A percentile compares a stretch with the other conserved stretches of the same genome.
phyloP scores from a whole-genome alignment of 352 stramenopile genomes.

The Pythium brachiatum region DNA sequence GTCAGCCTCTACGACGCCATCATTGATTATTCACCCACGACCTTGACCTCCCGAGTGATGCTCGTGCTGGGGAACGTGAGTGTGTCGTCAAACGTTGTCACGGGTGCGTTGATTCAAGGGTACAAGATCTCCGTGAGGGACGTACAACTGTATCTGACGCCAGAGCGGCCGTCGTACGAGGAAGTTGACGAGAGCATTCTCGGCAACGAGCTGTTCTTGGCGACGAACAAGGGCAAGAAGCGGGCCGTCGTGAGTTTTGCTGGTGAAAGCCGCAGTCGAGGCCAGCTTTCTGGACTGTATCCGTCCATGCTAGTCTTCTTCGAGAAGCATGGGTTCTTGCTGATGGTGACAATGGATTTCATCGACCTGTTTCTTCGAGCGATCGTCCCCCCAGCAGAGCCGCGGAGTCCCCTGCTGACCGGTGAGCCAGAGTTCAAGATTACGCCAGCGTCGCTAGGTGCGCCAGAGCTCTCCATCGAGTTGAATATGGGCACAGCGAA shows the following conservation, averaged over 20 bases:
- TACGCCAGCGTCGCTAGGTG: slow-evolving; percentile 36
- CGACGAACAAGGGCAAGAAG: slow-evolving; percentile 38
- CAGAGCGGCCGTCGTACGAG: slow-evolving; percentile 55
- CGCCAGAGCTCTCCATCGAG: slow-evolving; percentile 77
- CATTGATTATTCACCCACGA: slow-evolving; percentile 72
- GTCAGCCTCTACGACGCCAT: slow-evolving; percentile 84
- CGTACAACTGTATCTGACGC: slow-evolving; percentile 69
- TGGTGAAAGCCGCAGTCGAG: slow-evolving; percentile 24
- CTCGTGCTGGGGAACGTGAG: slow-evolving; percentile 70
- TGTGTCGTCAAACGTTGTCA: slow-evolving; percentile 86
- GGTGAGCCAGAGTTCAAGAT: slow-evolving; percentile 22
- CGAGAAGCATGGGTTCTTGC: slow-evolving; percentile 78
- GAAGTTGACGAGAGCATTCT: slow-evolving; percentile 69
- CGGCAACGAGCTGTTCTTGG: slow-evolving; percentile 62
- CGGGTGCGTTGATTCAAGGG: slow-evolving; percentile 78
- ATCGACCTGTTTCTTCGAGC: slow-evolving; percentile 81
- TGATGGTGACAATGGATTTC: slow-evolving; percentile 84
- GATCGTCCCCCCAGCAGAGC: slow-evolving; percentile 39
- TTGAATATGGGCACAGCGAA: slow-evolving; percentile 81
- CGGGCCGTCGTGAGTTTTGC: slow-evolving; percentile 37
- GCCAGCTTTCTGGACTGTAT: slow-evolving; percentile 36
- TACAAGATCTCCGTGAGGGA: slow-evolving; percentile 82
- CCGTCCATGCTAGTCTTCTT: slow-evolving; percentile 76
- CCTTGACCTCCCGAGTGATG: slow-evolving; percentile 64
- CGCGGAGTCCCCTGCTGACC: neutral